phyloP scores from a whole-genome alignment of 1,284 basidiomycete species.

The Ustilago trichophora region DNA sequence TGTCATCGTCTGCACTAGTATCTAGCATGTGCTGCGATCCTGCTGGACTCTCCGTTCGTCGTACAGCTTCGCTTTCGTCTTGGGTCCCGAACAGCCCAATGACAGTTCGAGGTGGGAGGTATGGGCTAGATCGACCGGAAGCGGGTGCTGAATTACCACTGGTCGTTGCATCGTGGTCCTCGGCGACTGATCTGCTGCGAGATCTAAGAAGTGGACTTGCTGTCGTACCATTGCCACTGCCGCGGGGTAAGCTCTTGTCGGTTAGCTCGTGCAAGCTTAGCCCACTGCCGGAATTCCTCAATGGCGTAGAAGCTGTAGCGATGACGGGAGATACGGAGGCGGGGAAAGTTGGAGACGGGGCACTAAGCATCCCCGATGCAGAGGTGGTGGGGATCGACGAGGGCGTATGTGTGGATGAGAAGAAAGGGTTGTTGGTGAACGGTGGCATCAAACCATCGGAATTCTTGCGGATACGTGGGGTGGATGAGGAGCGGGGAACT shows the following conservation, averaged over 20 bases:
- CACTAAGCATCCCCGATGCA: conserved; percentile 24
- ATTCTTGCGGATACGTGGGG: conserved; percentile 24
- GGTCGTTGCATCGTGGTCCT: too few species aligned
- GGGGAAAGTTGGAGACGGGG: not conserved
- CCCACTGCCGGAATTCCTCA: conserved; percentile 25
- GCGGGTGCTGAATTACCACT: conserved; percentile 10
- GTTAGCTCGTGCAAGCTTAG: conserved; percentile 32
- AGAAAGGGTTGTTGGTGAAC: conserved; percentile 18
- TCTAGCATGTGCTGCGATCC: conserved; percentile 38
- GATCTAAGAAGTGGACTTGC: too few species aligned
- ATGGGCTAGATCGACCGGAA: conserved; percentile 17
- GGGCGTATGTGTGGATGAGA: not conserved
- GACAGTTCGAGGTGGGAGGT: not conserved
- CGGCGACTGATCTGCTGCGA: too few species aligned
- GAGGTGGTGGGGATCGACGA: conserved; percentile 10
- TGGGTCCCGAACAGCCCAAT: conserved; percentile 2
- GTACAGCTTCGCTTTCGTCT: not conserved
- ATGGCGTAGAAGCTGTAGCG: too few species aligned
- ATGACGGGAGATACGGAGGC: not conserved
- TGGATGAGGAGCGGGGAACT: conserved; percentile 23
- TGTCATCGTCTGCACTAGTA: conserved; percentile 18
- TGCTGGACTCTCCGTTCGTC: too few species aligned
- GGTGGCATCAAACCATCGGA: conserved; percentile 5
- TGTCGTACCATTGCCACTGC: too few species aligned
- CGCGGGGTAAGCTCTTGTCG: too few species aligned